Conservation (phyloP, 306 rosid genomes). For the Ceratonia siliqua region DNA sequence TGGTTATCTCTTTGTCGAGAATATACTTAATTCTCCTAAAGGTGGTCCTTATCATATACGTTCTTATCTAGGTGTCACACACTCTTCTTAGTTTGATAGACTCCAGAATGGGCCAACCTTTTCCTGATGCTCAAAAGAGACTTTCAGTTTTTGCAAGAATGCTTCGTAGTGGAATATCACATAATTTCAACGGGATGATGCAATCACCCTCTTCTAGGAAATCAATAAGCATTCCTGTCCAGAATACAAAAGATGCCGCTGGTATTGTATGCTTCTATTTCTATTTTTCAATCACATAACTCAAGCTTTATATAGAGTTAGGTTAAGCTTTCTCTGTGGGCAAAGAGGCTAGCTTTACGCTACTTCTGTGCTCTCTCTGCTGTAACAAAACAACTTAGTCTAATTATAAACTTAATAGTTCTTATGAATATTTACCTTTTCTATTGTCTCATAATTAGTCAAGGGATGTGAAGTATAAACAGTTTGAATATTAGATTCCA, state of each 20-base stretch:
- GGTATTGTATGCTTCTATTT: conserved; percentile 53
- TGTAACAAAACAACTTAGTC: conserved; percentile 23
- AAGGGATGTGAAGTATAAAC: too few relatives aligned
- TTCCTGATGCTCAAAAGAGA: conserved; percentile 63
- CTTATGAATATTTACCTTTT: conserved; percentile 13
- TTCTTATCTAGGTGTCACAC: conserved; percentile 80
- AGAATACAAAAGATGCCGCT: conserved; percentile 49
- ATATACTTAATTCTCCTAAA: conserved; percentile 24
- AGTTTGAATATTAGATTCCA: conserved; percentile 29
- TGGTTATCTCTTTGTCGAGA: conserved; percentile 23
- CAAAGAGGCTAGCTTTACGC: conserved; percentile 9
- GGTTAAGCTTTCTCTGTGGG: too few relatives aligned
- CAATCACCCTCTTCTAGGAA: conserved; percentile 55
- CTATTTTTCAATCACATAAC: conserved; percentile 27
- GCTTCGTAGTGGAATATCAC: conserved; percentile 88
- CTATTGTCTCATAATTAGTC: too few relatives aligned
- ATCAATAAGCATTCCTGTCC: conserved; percentile 44
- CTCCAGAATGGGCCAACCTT: conserved; percentile 76
- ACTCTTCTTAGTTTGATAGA: conserved; percentile 91
- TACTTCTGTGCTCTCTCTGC: conserved; percentile 24
- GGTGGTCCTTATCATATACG: conserved; percentile 35
- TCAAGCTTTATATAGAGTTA: too few relatives aligned
- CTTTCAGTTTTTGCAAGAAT: conserved; percentile 64
- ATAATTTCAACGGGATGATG: conserved; percentile 60
- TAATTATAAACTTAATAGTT: too few relatives aligned